Evolutionary conservation across 2,329 filamentous ascomycete species (phyloP), one percentile per base, ranked within the genome.

Genomic region (Stagonosporopsis chrysanthemi): DNA sequence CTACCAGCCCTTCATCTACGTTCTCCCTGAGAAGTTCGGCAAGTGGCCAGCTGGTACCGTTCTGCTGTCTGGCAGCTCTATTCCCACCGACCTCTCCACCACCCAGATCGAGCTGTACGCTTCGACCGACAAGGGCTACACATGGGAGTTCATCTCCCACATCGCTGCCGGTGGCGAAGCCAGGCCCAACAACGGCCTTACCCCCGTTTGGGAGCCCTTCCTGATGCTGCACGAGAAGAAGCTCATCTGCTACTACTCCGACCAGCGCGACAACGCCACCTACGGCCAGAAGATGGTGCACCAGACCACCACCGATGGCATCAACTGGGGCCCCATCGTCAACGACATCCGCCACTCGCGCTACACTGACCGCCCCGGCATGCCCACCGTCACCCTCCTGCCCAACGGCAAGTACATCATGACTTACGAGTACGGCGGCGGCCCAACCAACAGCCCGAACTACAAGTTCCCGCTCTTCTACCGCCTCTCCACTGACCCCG

Each of bases 191-290:
- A 89, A 91, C 66, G 88, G 86, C 1, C 72, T 86, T 35, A 88
- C 86, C 0, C 87, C 88, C 0, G 85, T 91, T 19, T 91, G 89
- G 89, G 89, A 91, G 72, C 89, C 89, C 0, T 90, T 88, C 72
- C 75, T 91, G 39, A 81, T 82, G 70, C 78, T 82, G 41, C 82
- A 87, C 70, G 76, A 88, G 53, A 80, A 84, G 50, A 79, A 84
- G 48, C 76, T 91, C 17, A 82, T 90, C 33, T 79, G 83, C 65
- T 91, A 89, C 79, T 91, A 90, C 77, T 87, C 88, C 1, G 89
- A 91, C 72, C 89, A 91, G 70, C 83, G 88, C 33, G 87, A 87
- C 60, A 81, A 86, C 61, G 58, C 70, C 1, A 78, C 78, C 1
- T 80, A 90, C 67, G 88, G 88, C 17, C 88, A 91, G 74, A 89